Conservation (phyloP, 1,139 yeast species). For the Eremothecium coryli region DNA sequence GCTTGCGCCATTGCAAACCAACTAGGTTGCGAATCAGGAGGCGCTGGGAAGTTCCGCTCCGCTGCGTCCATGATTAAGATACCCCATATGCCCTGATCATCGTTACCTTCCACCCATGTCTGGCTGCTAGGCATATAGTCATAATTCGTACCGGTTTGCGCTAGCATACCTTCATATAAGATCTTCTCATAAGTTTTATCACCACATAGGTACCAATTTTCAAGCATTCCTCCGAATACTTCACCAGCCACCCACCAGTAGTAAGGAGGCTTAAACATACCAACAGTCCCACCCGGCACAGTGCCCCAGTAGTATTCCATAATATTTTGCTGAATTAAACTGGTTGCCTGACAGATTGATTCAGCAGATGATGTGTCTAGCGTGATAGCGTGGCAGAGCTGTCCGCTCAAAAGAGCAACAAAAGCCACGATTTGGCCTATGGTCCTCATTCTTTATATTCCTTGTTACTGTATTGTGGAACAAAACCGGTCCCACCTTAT, state of each 20-base stretch:
- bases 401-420: background rate
- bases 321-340: slow-evolving; percentile 40
- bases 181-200: slow-evolving; percentile 37
- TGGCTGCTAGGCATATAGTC: slow-evolving; percentile 53
- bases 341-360: slow-evolving; percentile 46
- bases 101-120: slow-evolving; percentile 58
- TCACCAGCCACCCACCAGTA: slow-evolving; percentile 73
- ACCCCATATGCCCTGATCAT: slow-evolving; percentile 69
- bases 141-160: slow-evolving; percentile 46
- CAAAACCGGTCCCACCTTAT: too few relatives aligned
- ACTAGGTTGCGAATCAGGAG: slow-evolving; percentile 32
- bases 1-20: slow-evolving; percentile 78
- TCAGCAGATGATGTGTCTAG: slow-evolving; percentile 29
- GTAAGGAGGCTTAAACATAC: slow-evolving; percentile 50
- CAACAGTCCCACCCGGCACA: slow-evolving; percentile 47
- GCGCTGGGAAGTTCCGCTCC: slow-evolving; percentile 49
- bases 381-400: slow-evolving; percentile 13
- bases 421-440: slow-evolving; percentile 1
- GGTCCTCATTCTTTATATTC: slow-evolving; percentile 2
- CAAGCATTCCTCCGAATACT: slow-evolving; percentile 54
- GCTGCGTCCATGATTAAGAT: slow-evolving; percentile 52
- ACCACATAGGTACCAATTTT: slow-evolving; percentile 43
- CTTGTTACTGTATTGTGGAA: too few relatives aligned
- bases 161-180: slow-evolving; percentile 41
- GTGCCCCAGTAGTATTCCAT: slow-evolving; percentile 51